Evolutionary conservation across 2,329 filamentous ascomycete species (phyloP).

Genomic region (Pseudocercospora pini-densiflorae): DNA sequence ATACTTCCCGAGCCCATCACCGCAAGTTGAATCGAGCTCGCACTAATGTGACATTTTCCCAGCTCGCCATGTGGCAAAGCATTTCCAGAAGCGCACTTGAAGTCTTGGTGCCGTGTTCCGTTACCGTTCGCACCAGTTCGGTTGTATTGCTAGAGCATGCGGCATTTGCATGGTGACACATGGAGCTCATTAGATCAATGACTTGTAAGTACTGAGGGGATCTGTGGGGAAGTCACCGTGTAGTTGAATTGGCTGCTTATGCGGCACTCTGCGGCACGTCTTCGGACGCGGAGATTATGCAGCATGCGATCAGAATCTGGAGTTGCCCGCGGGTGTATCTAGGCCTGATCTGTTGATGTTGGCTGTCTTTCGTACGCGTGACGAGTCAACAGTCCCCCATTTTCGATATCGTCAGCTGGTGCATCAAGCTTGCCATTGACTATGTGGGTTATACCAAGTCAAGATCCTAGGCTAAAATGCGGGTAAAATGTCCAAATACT

Average conservation of each 20-base stretch:
- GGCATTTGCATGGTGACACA: neutral
- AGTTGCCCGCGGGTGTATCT: slow-evolving; percentile 1
- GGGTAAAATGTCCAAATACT: too few relatives aligned
- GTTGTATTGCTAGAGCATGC: neutral
- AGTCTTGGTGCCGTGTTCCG: neutral
- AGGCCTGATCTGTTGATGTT: neutral
- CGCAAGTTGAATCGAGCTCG: neutral
- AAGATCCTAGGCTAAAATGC: too few relatives aligned
- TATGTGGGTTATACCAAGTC: too few relatives aligned
- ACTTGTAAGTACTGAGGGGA: slow-evolving; percentile 7
- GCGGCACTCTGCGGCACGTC: neutral
- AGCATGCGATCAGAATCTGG: neutral
- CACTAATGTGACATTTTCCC: neutral
- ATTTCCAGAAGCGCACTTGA: neutral
- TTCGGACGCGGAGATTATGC: slow-evolving; percentile 4
- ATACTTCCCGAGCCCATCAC: slow-evolving; percentile 9
- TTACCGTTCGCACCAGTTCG: neutral
- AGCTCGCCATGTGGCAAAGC: neutral
- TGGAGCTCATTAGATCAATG: slow-evolving; percentile 4
- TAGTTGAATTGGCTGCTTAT: slow-evolving; percentile 3
- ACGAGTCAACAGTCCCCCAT: neutral
- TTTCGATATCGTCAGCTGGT: too few relatives aligned
- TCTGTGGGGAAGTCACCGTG: slow-evolving; percentile 8
- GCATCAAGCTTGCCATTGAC: too few relatives aligned
- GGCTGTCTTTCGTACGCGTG: neutral